phyloP scores from a whole-genome alignment of 73 alveolate genomes.

The Blepharisma stoltei region DNA sequence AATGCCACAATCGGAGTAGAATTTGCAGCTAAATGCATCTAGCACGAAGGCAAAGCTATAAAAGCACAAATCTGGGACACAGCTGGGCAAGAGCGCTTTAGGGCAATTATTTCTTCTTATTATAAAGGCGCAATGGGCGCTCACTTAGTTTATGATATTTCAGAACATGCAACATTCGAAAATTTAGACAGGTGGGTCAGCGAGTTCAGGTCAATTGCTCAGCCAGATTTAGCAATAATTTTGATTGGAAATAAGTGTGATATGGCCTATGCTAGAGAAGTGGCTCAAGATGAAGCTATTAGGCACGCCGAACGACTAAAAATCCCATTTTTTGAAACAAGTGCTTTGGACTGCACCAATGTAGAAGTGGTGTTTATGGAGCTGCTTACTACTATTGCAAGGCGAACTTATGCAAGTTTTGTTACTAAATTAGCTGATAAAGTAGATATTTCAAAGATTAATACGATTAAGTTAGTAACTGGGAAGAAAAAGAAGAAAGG shows the following conservation, averaged over 20 bases:
- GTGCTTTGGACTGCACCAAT: slow-evolving; percentile 30
- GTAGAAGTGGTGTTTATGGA: slow-evolving; percentile 21
- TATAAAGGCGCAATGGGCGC: slow-evolving; percentile 48
- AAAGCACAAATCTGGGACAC: slow-evolving; percentile 50
- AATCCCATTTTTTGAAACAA: slow-evolving; percentile 25
- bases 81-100: slow-evolving; percentile 48
- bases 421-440: neutral
- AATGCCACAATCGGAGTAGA: slow-evolving; percentile 63
- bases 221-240: slow-evolving; percentile 2
- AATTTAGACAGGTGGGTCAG: slow-evolving; percentile 25
- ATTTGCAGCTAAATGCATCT: slow-evolving; percentile 48
- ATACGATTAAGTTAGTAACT: neutral
- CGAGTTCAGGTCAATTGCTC: neutral
- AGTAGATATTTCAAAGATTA: neutral
- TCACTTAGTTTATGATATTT: slow-evolving; percentile 38
- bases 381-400: neutral
- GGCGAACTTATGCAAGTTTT: neutral
- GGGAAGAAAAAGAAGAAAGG: slow-evolving; percentile 11
- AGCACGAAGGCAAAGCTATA: slow-evolving; percentile 36
- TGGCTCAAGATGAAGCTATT: slow-evolving; percentile 26
- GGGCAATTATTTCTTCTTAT: slow-evolving; percentile 42
- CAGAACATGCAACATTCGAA: slow-evolving; percentile 30
- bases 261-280: slow-evolving; percentile 11
- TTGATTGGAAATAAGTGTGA: slow-evolving; percentile 25
- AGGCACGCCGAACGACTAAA: slow-evolving; percentile 16